These are phyloP conservation scores for Funneliformis mosseae DNA, from an alignment of 192 early-diverging fungal species.

Conservation along the genomic window DNA sequence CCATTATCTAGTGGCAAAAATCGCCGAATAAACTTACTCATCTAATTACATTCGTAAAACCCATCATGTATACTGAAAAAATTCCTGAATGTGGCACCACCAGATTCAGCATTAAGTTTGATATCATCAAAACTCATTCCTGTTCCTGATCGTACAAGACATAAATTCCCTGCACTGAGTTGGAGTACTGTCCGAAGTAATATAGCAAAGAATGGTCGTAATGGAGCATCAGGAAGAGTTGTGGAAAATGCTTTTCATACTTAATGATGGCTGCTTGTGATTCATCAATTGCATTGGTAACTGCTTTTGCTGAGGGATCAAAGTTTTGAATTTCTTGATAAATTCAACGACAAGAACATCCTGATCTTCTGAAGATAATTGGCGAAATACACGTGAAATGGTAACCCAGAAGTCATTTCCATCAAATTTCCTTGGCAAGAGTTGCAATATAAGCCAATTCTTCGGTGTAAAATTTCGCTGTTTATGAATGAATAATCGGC, in stretches of 20 bases:
- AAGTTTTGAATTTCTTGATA: background rate
- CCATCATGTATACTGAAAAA: too few species aligned
- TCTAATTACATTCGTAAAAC: too few species aligned
- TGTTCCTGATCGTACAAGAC: background rate
- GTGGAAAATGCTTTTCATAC: background rate
- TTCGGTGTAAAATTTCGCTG: background rate
- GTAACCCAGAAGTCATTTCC: background rate
- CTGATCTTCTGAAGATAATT: background rate
- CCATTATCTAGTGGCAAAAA: too few species aligned
- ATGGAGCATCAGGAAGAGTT: background rate
- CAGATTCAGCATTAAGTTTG: too few species aligned
- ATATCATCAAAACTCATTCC: background rate
- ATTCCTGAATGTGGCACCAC: too few species aligned
- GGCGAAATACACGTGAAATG: background rate
- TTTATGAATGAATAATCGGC: background rate
- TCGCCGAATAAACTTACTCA: too few species aligned
- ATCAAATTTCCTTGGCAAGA: background rate
- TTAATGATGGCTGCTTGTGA: background rate
- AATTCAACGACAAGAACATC: background rate
- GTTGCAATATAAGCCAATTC: background rate
- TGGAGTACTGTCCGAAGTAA: background rate
- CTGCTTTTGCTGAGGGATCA: too few species aligned
- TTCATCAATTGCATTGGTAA: background rate
- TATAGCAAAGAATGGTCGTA: background rate
- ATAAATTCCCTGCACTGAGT: background rate